Percentiles rank a stretch among this genome's conserved stretches.
These are phyloP conservation scores for Dovyalis caffra DNA, from an alignment of 345 rosid genomes.

Conservation along the genomic window DNA sequence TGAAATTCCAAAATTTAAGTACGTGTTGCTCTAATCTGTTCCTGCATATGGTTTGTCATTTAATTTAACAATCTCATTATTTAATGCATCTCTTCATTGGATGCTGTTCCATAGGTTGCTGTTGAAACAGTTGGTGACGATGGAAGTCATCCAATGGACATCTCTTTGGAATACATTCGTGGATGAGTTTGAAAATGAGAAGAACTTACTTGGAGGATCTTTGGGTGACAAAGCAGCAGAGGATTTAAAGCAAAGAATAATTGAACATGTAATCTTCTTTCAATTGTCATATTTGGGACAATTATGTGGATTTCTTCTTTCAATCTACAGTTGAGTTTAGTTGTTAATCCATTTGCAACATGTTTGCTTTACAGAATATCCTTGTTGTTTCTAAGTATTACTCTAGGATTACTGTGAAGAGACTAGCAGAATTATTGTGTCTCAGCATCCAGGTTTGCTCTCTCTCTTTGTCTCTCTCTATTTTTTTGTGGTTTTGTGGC, in stretches of 20 bases:
- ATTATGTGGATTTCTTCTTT: neutral
- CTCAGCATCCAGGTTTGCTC: conserved; percentile 65
- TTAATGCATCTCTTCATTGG: conserved; percentile 2
- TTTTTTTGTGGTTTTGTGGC: neutral
- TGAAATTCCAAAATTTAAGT: conserved; percentile 83
- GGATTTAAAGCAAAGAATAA: conserved; percentile 85
- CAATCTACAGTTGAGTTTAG: neutral
- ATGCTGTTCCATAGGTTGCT: conserved; percentile 49
- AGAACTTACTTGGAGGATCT: conserved; percentile 78
- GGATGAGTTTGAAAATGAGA: conserved; percentile 86
- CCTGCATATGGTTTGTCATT: neutral
- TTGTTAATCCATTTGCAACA: neutral
- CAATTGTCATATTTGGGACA: neutral
- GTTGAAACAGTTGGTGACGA: conserved; percentile 83
- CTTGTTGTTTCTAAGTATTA: conserved; percentile 95
- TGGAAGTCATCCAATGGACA: conserved; percentile 99
- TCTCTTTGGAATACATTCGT: conserved; percentile 80
- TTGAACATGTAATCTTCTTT: conserved; percentile 67
- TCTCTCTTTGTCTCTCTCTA: neutral
- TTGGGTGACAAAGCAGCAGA: conserved; percentile 92
- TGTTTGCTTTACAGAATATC: conserved; percentile 68
- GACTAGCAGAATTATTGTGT: conserved; percentile 87
- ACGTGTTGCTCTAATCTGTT: conserved; percentile 10
- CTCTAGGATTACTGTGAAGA: conserved; percentile 79
- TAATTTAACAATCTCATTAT: neutral